A percentile compares a stretch with the other conserved stretches of the same genome.
These are phyloP conservation scores for Rhizomucor miehei DNA, from an alignment of 371 early-diverging fungal species.

Conservation along the genomic window DNA sequence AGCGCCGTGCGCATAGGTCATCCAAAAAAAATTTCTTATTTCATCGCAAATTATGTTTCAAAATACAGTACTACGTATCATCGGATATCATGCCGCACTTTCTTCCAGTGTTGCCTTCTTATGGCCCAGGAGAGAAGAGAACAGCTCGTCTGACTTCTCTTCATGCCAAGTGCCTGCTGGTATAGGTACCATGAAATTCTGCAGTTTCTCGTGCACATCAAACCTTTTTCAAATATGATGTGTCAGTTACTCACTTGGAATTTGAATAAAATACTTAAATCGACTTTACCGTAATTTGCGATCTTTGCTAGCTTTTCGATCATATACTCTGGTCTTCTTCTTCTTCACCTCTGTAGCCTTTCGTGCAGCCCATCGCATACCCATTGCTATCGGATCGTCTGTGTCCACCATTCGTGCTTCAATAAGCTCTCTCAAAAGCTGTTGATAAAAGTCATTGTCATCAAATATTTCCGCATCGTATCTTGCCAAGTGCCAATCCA, in stretches of 20 bases:
- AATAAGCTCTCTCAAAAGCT: constrained; percentile 88
- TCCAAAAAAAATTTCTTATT: too few relatives aligned
- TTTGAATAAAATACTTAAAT: not conserved
- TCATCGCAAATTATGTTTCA: too few relatives aligned
- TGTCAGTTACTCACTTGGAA: not conserved
- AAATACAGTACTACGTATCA: too few relatives aligned
- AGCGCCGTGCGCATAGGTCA: too few relatives aligned
- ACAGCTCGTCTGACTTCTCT: constrained; percentile 86
- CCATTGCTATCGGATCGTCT: constrained; percentile 76
- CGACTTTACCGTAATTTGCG: constrained; percentile 69
- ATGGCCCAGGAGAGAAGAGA: constrained; percentile 79
- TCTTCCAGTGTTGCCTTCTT: constrained; percentile 21
- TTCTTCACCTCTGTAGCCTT: constrained; percentile 71
- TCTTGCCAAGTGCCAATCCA: constrained; percentile 67
- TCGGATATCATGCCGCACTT: constrained; percentile 5
- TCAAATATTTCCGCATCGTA: constrained; percentile 90
- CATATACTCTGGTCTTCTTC: constrained; percentile 25
- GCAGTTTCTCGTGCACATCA: constrained; percentile 91
- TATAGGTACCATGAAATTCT: constrained; percentile 94
- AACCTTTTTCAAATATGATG: constrained; percentile 47
- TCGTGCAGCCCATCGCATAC: constrained; percentile 82
- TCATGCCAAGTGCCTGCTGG: constrained; percentile 89
- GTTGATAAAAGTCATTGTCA: constrained; percentile 94
- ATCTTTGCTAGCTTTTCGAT: constrained; percentile 92
- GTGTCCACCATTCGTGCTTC: constrained; percentile 88